Conservation (phyloP, 495 filamentous ascomycete genomes). For the Penicillium salamii region DNA sequence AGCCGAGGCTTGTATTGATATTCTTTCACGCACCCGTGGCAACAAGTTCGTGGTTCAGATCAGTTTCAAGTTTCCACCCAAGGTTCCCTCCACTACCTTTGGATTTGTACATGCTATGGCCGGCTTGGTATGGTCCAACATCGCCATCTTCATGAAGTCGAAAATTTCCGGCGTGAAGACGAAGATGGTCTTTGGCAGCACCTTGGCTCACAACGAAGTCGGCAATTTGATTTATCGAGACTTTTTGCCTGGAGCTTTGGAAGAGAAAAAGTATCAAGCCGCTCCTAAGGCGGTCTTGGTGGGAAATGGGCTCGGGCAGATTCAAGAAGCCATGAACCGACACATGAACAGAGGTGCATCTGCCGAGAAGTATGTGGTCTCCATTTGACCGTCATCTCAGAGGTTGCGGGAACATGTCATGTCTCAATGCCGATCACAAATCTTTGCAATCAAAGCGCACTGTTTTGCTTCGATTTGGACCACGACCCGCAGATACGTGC, state of each 20-base stretch:
- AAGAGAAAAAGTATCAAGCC: slow-evolving; percentile 5
- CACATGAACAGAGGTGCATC: slow-evolving; percentile 29
- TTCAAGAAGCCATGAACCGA: slow-evolving; percentile 33
- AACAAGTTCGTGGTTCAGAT: slow-evolving; percentile 19
- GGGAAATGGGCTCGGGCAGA: slow-evolving; percentile 30
- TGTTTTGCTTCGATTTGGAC: no score
- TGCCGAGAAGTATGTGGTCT: slow-evolving; percentile 31
- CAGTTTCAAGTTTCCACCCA: slow-evolving; percentile 1
- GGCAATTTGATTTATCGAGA: slow-evolving; percentile 24
- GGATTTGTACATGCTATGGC: not conserved
- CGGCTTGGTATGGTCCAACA: not conserved
- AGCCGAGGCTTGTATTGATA: slow-evolving; percentile 13
- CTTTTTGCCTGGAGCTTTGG: slow-evolving; percentile 35
- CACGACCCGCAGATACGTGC: no score
- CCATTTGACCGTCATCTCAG: no score
- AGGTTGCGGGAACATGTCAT: no score
- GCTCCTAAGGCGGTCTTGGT: slow-evolving; percentile 34
- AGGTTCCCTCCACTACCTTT: not conserved
- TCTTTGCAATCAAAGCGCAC: no score
- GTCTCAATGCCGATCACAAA: no score
- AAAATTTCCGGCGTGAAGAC: slow-evolving; percentile 8
- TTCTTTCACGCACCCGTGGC: slow-evolving; percentile 5
- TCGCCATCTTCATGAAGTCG: slow-evolving; percentile 1
- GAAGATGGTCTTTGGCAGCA: slow-evolving; percentile 15
- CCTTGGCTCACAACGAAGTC: slow-evolving; percentile 23